Percentiles rank a stretch among this genome's conserved stretches.
Conservation (phyloP, 2,329 filamentous ascomycete genomes). For the Colletotrichum lentis region DNA sequence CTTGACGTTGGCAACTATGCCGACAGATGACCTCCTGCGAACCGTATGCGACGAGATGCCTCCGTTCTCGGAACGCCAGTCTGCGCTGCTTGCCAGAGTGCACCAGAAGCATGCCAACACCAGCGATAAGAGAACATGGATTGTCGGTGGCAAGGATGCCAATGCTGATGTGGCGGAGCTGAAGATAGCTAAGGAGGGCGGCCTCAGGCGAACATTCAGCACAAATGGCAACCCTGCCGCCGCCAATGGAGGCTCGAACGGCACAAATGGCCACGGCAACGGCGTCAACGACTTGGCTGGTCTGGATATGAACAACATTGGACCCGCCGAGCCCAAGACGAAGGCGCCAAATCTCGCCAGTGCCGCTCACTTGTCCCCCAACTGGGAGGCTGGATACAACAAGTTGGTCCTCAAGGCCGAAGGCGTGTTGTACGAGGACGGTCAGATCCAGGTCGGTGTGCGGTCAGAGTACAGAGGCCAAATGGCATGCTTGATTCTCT, state of each 20-base stretch:
- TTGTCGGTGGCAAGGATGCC: slow-evolving; percentile 95
- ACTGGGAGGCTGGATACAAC: slow-evolving; percentile 92
- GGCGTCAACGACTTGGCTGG: slow-evolving; percentile 76
- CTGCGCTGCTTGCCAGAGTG: slow-evolving; percentile 86
- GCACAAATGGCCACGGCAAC: slow-evolving; percentile 60
- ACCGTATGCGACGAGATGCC: slow-evolving; percentile 99
- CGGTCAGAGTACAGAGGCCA: slow-evolving; percentile 95
- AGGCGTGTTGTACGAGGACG: slow-evolving; percentile 93
- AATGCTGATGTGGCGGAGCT: slow-evolving; percentile 84
- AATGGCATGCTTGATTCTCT: slow-evolving; percentile 92
- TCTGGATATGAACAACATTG: slow-evolving; percentile 76
- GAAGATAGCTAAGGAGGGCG: slow-evolving; percentile 79
- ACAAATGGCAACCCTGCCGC: slow-evolving; percentile 55
- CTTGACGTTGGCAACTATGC: slow-evolving; percentile 81
- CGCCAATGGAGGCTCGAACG: slow-evolving; percentile 57
- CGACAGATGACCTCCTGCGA: slow-evolving; percentile 88
- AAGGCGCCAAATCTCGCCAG: slow-evolving; percentile 87
- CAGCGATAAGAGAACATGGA: slow-evolving; percentile 95
- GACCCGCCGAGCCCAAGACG: slow-evolving; percentile 64
- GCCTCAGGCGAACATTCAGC: slow-evolving; percentile 87
- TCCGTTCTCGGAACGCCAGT: slow-evolving; percentile 93
- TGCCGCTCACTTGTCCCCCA: slow-evolving; percentile 89
- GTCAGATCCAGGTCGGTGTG: slow-evolving; percentile 89
- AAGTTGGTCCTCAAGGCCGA: slow-evolving; percentile 80
- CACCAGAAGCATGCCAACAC: slow-evolving; percentile 94